Percentiles rank a stretch among this genome's conserved stretches.
phyloP scores from a whole-genome alignment of 495 filamentous ascomycete species.

The Penicillium tannophilum region DNA sequence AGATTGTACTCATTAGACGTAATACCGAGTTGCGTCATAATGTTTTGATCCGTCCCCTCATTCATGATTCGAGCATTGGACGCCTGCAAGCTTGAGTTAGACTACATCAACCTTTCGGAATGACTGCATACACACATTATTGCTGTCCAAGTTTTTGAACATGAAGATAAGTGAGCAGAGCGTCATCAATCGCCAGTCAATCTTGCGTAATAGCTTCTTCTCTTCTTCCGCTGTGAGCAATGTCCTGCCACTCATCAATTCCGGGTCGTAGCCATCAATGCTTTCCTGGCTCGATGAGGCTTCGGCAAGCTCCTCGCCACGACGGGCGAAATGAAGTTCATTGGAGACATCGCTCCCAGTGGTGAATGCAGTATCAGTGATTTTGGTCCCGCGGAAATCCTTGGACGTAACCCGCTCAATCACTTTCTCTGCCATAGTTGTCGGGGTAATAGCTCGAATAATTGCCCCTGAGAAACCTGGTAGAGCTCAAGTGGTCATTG shows the following conservation, averaged over 20 bases:
- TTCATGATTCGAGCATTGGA: constrained; percentile 47
- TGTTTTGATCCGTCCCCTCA: constrained; percentile 37
- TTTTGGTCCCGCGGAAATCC: neutral
- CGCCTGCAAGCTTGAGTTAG: constrained; percentile 20
- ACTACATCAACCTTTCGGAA: neutral
- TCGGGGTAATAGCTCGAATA: neutral
- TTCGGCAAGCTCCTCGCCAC: constrained; percentile 23
- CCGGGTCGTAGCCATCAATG: constrained; percentile 43
- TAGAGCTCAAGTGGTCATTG: neutral
- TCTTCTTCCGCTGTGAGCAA: constrained; percentile 43
- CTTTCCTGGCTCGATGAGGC: constrained; percentile 24
- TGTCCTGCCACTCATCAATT: constrained; percentile 42
- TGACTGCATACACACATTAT: constrained; percentile 35
- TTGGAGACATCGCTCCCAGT: constrained; percentile 26
- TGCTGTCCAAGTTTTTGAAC: constrained; percentile 45
- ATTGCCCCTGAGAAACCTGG: too few species aligned
- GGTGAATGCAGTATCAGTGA: constrained; percentile 4
- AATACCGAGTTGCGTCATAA: constrained; percentile 42
- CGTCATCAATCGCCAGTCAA: constrained; percentile 50
- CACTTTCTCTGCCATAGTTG: neutral
- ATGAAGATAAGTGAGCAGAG: constrained; percentile 47
- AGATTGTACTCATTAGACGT: constrained; percentile 33
- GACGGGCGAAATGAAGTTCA: constrained; percentile 24
- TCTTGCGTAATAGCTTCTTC: constrained; percentile 42
- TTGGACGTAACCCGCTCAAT: neutral